Evolutionary conservation across 768 basidiomycete species (phyloP).

Genomic region (Termitomyces titanicus): DNA sequence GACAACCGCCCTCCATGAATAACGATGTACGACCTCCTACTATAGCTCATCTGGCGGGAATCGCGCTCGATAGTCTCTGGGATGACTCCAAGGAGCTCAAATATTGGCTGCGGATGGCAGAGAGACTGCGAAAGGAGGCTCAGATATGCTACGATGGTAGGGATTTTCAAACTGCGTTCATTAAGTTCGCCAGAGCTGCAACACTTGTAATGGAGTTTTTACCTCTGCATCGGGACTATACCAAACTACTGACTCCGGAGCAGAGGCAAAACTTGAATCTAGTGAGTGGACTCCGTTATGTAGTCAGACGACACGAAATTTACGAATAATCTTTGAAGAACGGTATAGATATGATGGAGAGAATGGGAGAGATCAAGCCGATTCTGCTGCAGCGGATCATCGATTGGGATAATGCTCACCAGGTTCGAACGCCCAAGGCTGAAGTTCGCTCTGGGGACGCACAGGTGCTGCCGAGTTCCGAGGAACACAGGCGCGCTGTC

Average conservation of each 20-base stretch:
- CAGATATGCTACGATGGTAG: constrained; percentile 41
- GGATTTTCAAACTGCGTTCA: constrained; percentile 70
- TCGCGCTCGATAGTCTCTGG: constrained; percentile 52
- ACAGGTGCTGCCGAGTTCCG: constrained; percentile 19
- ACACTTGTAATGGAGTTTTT: constrained; percentile 77
- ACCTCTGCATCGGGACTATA: constrained; percentile 69
- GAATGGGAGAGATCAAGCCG: constrained; percentile 62
- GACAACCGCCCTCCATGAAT: neutral
- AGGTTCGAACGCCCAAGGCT: neutral
- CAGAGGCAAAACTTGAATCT: constrained; percentile 66
- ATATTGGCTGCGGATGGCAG: constrained; percentile 61
- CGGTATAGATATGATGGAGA: constrained; percentile 61
- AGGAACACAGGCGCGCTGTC: constrained; percentile 2
- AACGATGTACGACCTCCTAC: constrained; percentile 41
- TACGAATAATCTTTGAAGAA: constrained; percentile 13
- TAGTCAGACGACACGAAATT: neutral
- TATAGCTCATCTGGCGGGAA: constrained; percentile 64
- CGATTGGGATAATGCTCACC: constrained; percentile 36
- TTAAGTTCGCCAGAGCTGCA: constrained; percentile 69
- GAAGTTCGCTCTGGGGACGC: neutral
- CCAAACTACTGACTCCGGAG: constrained; percentile 44
- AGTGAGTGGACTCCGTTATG: constrained; percentile 46
- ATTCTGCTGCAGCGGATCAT: constrained; percentile 61
- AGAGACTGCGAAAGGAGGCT: constrained; percentile 56
- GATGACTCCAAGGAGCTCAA: constrained; percentile 61